Base-by-base conservation (phyloP, 192 early-diverging fungal species). In the Phlyctochytrium arcticum region DNA sequence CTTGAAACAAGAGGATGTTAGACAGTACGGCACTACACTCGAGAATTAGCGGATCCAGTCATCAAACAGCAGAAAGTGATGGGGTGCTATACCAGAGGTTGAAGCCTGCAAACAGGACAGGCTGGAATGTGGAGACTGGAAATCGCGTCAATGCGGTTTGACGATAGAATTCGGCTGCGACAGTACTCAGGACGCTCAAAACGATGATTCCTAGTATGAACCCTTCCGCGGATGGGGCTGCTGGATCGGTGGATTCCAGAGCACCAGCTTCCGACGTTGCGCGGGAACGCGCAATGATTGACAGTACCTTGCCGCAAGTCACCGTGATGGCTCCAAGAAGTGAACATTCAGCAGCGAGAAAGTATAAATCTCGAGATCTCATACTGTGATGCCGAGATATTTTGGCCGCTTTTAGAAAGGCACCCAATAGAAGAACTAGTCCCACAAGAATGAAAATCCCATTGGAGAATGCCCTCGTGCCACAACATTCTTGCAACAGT, bases 151-250 rank as follows among this genome's bases (percentile, higher is more conserved):
- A 58, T 0, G 73, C 73, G 35, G 57, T 48, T 48, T 75, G 73
- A 34, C 65, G 64, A 24, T 71, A 73, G 58, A 50, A 66, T 58
- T 75, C 73, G 36, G 57, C 55, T n/a, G n/a, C n/a, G n/a, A n/a
- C n/a, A n/a, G n/a, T n/a, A 24, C 48, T 65, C 6, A 75, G 42
- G 5, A 67, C 47, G 15, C 29, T 46, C 12, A 63, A 61, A 36
- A 37, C 36, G 48, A 69, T 54, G 35, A 74, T 51, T n/a, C n/a
- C n/a, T 9, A 46, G 61, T 3, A 62, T 19, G n/a, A 73, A 10
- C 21, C 60, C 66, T 10, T 51, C 29, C 6, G 61, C 51, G 0
- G 65, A 12, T 15, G 71, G 55, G 29, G 66, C 55, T 2, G 53
- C 65, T 19, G 44, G 65, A n/a, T 26, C 26, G 0, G 71, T 55